Evolutionary conservation across 495 filamentous ascomycete species (phyloP).

Genomic region (Aspergillus avenaceus): DNA sequence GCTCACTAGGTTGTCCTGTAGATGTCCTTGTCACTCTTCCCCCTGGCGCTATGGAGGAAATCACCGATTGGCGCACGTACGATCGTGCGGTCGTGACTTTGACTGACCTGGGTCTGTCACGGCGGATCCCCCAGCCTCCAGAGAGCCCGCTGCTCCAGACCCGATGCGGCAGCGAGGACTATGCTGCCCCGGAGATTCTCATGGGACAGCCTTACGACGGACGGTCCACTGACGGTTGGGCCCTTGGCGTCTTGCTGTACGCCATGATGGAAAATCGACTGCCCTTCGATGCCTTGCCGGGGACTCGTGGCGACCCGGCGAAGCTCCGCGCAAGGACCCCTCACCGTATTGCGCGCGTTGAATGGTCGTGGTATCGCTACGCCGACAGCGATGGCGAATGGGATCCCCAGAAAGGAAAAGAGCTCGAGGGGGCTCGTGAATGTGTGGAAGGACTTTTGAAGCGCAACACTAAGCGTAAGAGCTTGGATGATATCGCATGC

Average conservation of each 20-base stretch:
- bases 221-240: constrained; percentile 89
- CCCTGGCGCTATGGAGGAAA: constrained; percentile 42
- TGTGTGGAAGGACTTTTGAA: constrained; percentile 80
- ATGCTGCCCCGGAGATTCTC: constrained; percentile 92
- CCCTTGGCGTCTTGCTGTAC: constrained; percentile 87
- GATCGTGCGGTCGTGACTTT: constrained; percentile 80
- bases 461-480: constrained; percentile 70
- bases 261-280: constrained; percentile 87
- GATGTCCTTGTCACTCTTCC: constrained; percentile 89
- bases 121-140: constrained; percentile 69
- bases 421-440: constrained; percentile 67
- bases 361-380: constrained; percentile 90
- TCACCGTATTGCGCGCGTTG: constrained; percentile 89
- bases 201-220: constrained; percentile 95
- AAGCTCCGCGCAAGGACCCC: constrained; percentile 70
- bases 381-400: constrained; percentile 71
- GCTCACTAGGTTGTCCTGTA: constrained; percentile 35
- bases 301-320: constrained; percentile 63
- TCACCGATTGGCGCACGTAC: constrained; percentile 63
- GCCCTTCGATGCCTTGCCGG: constrained; percentile 84
- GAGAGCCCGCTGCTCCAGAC: constrained; percentile 73
- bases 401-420: constrained; percentile 54
- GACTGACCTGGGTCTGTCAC: constrained; percentile 88
- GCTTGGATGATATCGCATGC: constrained; percentile 63
- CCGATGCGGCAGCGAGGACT: constrained; percentile 92